phyloP scores from a whole-genome alignment of 2,329 filamentous ascomycete species.

The Elsinoe necatrix region DNA sequence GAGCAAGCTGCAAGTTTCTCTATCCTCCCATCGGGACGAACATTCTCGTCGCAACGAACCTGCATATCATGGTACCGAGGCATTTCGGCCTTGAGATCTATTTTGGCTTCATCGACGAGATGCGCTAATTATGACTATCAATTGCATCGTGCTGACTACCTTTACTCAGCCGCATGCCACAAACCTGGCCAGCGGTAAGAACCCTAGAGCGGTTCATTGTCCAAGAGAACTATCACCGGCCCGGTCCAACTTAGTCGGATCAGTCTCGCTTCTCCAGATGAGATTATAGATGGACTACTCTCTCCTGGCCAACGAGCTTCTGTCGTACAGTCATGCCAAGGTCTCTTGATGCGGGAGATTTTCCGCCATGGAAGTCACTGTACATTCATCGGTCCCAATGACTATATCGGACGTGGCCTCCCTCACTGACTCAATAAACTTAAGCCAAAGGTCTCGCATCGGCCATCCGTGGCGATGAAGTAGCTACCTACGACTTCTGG shows the following conservation, averaged over 20 bases:
- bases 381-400: slow-evolving; percentile 2
- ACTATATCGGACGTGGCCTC: not conserved
- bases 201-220: slow-evolving; percentile 7
- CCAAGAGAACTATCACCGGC: not conserved
- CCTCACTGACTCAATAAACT: not conserved
- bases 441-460: not conserved
- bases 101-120: not conserved
- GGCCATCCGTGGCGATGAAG: not conserved
- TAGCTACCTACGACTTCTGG: not conserved
- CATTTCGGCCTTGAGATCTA: not conserved
- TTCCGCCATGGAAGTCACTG: not conserved
- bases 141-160: not conserved
- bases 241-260: not conserved
- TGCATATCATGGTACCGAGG: not conserved
- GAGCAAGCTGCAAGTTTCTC: not conserved
- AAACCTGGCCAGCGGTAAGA: slow-evolving; percentile 9
- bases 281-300: slow-evolving; percentile 6
- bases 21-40: not conserved
- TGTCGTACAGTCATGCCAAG: not conserved
- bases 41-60: not conserved
- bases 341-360: slow-evolving; percentile 8
- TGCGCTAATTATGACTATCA: not conserved
- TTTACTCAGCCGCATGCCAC: not conserved
- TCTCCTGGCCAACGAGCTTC: not conserved
- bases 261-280: slow-evolving; percentile 10